These are phyloP conservation scores for Cystobasidiaceae sp. DNA, from an alignment of 1,284 basidiomycete genomes.

Conservation along the genomic window DNA sequence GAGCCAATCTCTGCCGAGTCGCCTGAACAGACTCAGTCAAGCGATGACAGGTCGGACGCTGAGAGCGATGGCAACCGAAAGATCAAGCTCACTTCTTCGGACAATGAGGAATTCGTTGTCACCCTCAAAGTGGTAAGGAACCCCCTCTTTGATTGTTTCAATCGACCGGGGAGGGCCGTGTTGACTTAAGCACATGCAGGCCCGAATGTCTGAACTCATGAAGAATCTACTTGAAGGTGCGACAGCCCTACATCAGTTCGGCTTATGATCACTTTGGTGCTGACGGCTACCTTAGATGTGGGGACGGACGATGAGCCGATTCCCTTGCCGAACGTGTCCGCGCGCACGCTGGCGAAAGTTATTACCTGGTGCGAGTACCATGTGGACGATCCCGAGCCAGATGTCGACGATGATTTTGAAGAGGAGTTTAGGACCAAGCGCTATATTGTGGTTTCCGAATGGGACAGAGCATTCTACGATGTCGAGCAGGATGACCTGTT, in stretches of 20 bases:
- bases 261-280: slow-evolving; percentile 45
- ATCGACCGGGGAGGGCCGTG: no score
- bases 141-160: not conserved
- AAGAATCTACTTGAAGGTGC: slow-evolving; percentile 98
- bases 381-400: slow-evolving; percentile 82
- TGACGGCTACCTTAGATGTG: slow-evolving; percentile 61
- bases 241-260: slow-evolving; percentile 34
- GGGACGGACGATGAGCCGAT: slow-evolving; percentile 73
- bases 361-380: slow-evolving; percentile 98
- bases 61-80: not conserved
- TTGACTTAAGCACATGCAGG: not conserved
- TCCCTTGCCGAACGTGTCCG: slow-evolving; percentile 90
- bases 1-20: not conserved
- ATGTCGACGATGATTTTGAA: slow-evolving; percentile 71
- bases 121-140: slow-evolving; percentile 72
- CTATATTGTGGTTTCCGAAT: slow-evolving; percentile 79
- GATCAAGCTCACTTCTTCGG: slow-evolving; percentile 56
- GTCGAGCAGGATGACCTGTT: slow-evolving; percentile 60
- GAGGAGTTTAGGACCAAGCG: slow-evolving; percentile 51
- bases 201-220: slow-evolving; percentile 61
- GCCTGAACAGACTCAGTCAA: not conserved
- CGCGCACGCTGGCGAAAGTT: slow-evolving; percentile 91
- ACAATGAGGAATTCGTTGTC: slow-evolving; percentile 89
- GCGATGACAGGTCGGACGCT: not conserved
- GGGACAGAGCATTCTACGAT: slow-evolving; percentile 53